Evolutionary conservation across 495 filamentous ascomycete species (phyloP).

Genomic region (Penicillium canariense): DNA sequence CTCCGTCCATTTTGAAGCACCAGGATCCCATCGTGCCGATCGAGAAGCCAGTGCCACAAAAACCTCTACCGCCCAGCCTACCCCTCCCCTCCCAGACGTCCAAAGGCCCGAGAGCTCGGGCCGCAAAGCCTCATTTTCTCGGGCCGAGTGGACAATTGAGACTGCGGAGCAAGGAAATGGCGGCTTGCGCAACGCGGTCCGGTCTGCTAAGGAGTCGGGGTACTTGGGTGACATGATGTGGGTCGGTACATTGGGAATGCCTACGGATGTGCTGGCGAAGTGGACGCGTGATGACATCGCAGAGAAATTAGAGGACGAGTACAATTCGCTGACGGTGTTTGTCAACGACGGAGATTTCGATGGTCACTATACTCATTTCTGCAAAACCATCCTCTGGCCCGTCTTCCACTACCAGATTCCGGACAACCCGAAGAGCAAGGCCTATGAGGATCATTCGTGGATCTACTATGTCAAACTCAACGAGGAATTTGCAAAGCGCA

Average conservation of each 20-base stretch:
- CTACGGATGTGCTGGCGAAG: slow-evolving; percentile 73
- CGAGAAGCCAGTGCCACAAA: slow-evolving; percentile 21
- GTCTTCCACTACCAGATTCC: slow-evolving; percentile 97
- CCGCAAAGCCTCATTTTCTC: slow-evolving; percentile 61
- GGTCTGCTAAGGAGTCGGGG: slow-evolving; percentile 66
- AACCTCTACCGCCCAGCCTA: slow-evolving; percentile 24
- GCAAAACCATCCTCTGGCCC: slow-evolving; percentile 86
- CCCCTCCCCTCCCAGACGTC: slow-evolving; percentile 5
- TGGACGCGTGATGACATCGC: slow-evolving; percentile 74
- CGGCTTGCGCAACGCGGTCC: slow-evolving; percentile 80
- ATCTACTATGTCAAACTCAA: slow-evolving; percentile 88
- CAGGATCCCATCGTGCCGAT: slow-evolving; percentile 46
- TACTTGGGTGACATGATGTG: slow-evolving; percentile 68
- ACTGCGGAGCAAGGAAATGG: slow-evolving; percentile 87
- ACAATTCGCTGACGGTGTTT: slow-evolving; percentile 76
- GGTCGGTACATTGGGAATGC: slow-evolving; percentile 90
- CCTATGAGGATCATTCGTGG: slow-evolving; percentile 94
- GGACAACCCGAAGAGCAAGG: slow-evolving; percentile 95
- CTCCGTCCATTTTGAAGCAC: slow-evolving; percentile 68
- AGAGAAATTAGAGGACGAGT: slow-evolving; percentile 72
- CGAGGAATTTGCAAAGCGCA: slow-evolving; percentile 83
- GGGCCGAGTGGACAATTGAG: slow-evolving; percentile 76
- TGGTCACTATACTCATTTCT: slow-evolving; percentile 89
- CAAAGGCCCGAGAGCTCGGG: slow-evolving; percentile 16
- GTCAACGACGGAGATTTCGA: slow-evolving; percentile 86